Evolutionary conservation across 805 yeast genomes (phyloP), one percentile per base, ranked within the genome.

Genomic region (Ascoidea rubescens): DNA sequence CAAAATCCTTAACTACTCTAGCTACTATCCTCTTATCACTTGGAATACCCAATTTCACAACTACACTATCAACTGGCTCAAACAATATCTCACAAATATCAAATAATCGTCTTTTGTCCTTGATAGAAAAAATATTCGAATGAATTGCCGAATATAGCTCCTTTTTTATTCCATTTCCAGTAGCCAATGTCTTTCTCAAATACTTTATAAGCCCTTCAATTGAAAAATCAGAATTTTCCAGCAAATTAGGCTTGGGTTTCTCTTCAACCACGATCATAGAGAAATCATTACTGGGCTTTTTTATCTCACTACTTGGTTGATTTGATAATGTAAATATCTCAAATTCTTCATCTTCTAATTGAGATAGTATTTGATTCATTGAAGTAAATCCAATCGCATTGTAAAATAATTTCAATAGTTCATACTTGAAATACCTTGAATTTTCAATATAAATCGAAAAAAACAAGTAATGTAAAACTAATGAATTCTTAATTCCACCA

Each of bases 401-500:
- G 12, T 71, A 59, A 17, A 91, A 68, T 0, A 68, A 66, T 2
- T 65, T 67, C 1, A 80, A 64, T 52, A 87, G 60, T 10, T 74
- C 71, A 28, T 69, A 67, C 49, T 79, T 74, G 45, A 88, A 66
- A 50, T 71, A 71, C 1, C 73, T 66, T 1, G 84, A 76, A 1
- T 71, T 67, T 45, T 84, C 90, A 43, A 82, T 67, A 31, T 79
- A 70, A 50, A 80, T 62, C 0, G 78, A 65, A 32, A 77, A 71
- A 57, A 87, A 79, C 54, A 81, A 78, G 58, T 86, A 86, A 17
- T 73, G 68, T 55, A 89, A 61, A 4, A 89, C 70, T 33, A 71
- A 69, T 12, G 70, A 64, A 59, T 87, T 86, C 54, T 80, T 82
- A 56, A 90, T 64, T 1, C 93, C 96, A 21, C 97, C 96, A 48